Evolutionary conservation across 805 yeast genomes (phyloP).

Genomic region (Blastobotrys chiropterorum): DNA sequence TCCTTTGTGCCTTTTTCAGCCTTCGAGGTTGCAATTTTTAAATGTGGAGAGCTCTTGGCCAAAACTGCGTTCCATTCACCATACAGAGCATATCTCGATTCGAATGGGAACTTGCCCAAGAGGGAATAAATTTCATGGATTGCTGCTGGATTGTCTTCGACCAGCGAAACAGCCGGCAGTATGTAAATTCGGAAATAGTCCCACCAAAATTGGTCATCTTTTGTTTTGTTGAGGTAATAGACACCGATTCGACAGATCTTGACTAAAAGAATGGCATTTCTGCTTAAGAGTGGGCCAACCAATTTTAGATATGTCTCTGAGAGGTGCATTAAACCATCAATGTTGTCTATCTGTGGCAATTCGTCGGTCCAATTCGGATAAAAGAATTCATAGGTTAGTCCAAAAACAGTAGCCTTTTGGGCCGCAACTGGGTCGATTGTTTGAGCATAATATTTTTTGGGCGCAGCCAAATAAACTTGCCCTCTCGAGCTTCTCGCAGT

Average conservation of each 20-base stretch:
- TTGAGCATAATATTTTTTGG: not conserved
- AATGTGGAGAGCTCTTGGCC: conserved; percentile 47
- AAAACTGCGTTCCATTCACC: conserved; percentile 64
- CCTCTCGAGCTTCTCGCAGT: not conserved
- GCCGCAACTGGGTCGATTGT: not conserved
- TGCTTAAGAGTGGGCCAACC: conserved; percentile 50
- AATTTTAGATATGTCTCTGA: conserved; percentile 47
- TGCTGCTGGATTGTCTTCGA: conserved; percentile 52
- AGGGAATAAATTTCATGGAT: conserved; percentile 55
- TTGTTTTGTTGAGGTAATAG: conserved; percentile 28
- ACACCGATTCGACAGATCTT: conserved; percentile 58
- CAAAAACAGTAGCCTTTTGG: not conserved
- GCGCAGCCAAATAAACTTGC: not conserved
- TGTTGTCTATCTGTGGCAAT: conserved; percentile 34
- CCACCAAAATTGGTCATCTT: conserved; percentile 42
- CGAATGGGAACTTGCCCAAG: conserved; percentile 48
- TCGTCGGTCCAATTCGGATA: conserved; percentile 44
- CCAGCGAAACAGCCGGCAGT: conserved; percentile 52
- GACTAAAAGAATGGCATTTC: conserved; percentile 42
- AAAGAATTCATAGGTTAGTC: conserved; percentile 31
- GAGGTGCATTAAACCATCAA: conserved; percentile 42
- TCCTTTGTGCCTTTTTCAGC: conserved; percentile 78
- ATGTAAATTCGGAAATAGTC: conserved; percentile 58
- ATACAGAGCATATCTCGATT: conserved; percentile 67
- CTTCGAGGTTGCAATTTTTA: conserved; percentile 53